Base-by-base conservation (phyloP, 169 alveolate species). In the Cystoisospora suis region DNA sequence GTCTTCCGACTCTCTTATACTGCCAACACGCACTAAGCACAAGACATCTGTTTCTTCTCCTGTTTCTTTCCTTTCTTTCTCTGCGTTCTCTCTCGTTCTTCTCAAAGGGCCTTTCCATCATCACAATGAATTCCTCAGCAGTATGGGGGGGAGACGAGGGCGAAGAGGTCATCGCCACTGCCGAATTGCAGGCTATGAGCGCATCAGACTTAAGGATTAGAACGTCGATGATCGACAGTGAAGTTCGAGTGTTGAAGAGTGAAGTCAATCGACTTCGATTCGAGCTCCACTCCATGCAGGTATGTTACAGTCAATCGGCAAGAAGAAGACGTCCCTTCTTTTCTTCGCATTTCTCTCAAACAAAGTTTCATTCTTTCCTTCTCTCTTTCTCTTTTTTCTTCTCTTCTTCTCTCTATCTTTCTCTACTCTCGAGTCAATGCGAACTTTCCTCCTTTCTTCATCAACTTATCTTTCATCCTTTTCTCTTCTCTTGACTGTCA, bases 171-270 rank as follows among this genome's bases (percentile, higher is more conserved):
- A 89, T 88, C 49, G 89, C 91, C 53, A 93, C 95, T 32, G 95
- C 91, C 46, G 95, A 93, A 91, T 79, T 93, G 72, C 83, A 87
- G 15, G 88, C 81, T 7, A 72, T 91, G 49, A 91, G 86, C 32
- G 92, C 90, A 3, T 92, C 86, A 1, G 95, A 93, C 53, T 29
- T 79, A 49, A 86, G 93, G 83, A 77, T 88, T 93, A 75, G 95
- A 32, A 88, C 93, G 2, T 75, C 94, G 56, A 83, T 94, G 47
- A 87, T 92, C 5, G 95, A 94, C 83, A 93, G 93, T 59, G 96
- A 94, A 56, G 90, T 94, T 56, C 91, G 93, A 23, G 94, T 93
- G 69, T 83, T 90, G 90, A 89, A 90, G 89, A 72, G 87, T 44
- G 92, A 87, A 53, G 79, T 65, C 27, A 81, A 70, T 49, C 87